A percentile compares a stretch with the other conserved stretches of the same genome.
Evolutionary conservation across 164 flowering plant species (phyloP).

Genomic region (Dillenia suffruticosa): DNA sequence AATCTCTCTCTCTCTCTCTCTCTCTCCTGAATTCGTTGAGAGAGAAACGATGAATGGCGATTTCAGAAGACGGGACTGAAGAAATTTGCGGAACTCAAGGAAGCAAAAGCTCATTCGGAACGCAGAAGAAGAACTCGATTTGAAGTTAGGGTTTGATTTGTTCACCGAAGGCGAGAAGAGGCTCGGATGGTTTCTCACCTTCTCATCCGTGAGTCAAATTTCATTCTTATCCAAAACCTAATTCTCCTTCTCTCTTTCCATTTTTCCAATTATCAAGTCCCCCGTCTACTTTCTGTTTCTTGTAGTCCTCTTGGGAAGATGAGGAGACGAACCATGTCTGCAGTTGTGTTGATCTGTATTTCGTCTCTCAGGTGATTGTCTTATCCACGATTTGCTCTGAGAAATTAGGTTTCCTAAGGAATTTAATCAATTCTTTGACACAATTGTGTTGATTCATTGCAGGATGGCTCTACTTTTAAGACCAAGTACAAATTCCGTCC

Average conservation of each 20-base stretch:
- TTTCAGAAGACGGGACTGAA: slow-evolving; percentile 38
- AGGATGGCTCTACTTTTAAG: slow-evolving; percentile 77
- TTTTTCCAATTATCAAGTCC: background rate
- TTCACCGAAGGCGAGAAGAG: slow-evolving; percentile 87
- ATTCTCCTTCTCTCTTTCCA: background rate
- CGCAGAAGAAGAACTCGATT: slow-evolving; percentile 79
- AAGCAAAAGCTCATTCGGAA: slow-evolving; percentile 54
- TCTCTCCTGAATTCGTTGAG: no score
- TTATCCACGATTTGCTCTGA: background rate
- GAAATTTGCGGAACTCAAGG: slow-evolving; percentile 36
- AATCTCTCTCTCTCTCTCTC: no score
- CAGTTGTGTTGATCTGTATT: slow-evolving; percentile 92
- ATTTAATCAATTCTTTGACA: slow-evolving; percentile 5
- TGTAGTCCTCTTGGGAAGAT: slow-evolving; percentile 89
- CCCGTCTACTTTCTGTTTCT: background rate
- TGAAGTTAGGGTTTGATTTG: slow-evolving; percentile 79
- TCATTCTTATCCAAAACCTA: background rate
- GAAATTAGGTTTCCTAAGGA: no score
- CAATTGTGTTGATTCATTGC: background rate
- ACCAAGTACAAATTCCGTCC: slow-evolving; percentile 73
- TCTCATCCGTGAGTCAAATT: slow-evolving; percentile 56
- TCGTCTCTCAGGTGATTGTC: slow-evolving; percentile 76
- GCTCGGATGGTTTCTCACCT: slow-evolving; percentile 95
- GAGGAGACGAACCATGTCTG: slow-evolving; percentile 52
- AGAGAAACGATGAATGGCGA: slow-evolving; percentile 19